Base-by-base conservation (phyloP, 106 monocot genomes). In the Apostasia shenzhenica region DNA sequence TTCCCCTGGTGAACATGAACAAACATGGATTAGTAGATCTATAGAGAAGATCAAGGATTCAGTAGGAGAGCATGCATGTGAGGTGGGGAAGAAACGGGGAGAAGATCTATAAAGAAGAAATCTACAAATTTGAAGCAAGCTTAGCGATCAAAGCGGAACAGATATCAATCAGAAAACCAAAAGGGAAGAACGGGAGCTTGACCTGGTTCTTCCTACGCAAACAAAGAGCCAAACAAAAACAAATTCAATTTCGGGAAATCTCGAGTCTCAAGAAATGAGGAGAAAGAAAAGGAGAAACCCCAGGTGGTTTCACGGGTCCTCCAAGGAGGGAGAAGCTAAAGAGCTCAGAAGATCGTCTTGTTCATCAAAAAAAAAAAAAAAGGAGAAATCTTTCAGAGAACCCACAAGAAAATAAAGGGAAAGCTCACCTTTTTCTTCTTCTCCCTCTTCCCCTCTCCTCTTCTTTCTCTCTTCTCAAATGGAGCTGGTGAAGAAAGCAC, bases 351-450 rank as follows among this genome's bases (percentile, higher is more conserved):
- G 56, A 56, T 26, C 12, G 4, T 6, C 2, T 26, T 14, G n/a
- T 48, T 48, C 64, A 64, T 48, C 2, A 47, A 64, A 64, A 47
- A 64, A 11, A 47, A 64, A 64, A 47, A 64, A 65, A n/a, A 82
- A 45, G 39, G 68, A 48, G 51, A 39, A 54, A 4, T 5, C 38
- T 73, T 54, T n/a, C 60, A 48, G 50, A 51, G 41, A 55, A 65
- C 65, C 64, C 54, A 68, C 54, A 41, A 41, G 37, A 12, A 39
- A 40, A 8, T 54, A 8, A 48, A 48, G 8, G 42, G 62, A 44
- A 45, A 44, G 62, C 12, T 3, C 4, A 45, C 44, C 44, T 62
- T 43, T 53, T 8, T 46, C 55, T 73, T 55, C 46, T 13, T 72
- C 66, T 58, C 50, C 48, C 59, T 44, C 61, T 58, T 39, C 42